These are phyloP conservation scores for Bipolaris victoriae DNA, from an alignment of 2,329 filamentous ascomycete genomes.

Conservation along the genomic window DNA sequence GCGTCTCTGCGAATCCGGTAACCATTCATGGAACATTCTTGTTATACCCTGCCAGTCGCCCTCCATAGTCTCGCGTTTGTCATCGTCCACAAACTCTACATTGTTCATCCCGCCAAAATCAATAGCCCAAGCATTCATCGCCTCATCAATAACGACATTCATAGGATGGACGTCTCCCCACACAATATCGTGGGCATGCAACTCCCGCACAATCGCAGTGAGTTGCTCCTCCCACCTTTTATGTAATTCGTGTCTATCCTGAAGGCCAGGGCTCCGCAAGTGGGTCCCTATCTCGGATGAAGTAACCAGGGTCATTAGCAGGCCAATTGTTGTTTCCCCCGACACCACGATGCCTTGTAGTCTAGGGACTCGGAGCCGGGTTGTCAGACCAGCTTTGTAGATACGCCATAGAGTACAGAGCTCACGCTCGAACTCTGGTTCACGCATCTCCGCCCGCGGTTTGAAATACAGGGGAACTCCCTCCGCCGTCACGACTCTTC, in stretches of 20 bases:
- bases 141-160: constrained; percentile 47
- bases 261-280: background rate
- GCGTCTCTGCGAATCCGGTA: constrained; percentile 1
- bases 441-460: constrained; percentile 5
- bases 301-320: background rate
- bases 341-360: constrained; percentile 1
- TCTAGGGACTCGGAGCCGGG: constrained; percentile 4
- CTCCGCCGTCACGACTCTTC: constrained; percentile 7
- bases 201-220: background rate
- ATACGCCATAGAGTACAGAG: background rate
- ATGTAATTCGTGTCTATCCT: background rate
- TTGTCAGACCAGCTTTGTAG: constrained; percentile 2
- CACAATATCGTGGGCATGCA: constrained; percentile 21
- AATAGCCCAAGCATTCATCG: constrained; percentile 45
- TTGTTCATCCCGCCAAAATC: constrained; percentile 49
- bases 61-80: constrained; percentile 42
- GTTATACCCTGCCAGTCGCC: constrained; percentile 33
- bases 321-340: background rate
- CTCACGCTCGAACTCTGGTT: constrained; percentile 1
- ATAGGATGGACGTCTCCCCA: constrained; percentile 28
- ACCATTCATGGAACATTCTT: constrained; percentile 8
- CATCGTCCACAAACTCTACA: constrained; percentile 46
- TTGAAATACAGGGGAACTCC: constrained; percentile 14
- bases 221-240: background rate
- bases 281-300: background rate